A percentile compares a stretch with the other conserved stretches of the same genome.
These are phyloP conservation scores for Fraxinus greggii DNA, from an alignment of 305 asterid genomes.

Conservation along the genomic window DNA sequence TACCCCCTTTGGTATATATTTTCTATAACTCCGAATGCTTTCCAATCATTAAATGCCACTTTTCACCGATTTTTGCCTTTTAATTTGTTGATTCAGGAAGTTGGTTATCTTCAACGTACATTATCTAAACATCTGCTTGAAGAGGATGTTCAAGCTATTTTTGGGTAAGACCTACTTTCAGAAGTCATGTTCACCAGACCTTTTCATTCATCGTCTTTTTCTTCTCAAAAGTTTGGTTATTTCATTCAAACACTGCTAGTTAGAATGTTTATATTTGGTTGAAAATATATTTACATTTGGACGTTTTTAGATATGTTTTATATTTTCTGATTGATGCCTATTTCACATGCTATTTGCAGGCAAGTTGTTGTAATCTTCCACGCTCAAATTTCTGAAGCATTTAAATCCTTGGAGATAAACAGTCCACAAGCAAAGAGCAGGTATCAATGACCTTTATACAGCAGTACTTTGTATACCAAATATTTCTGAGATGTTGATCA, in stretches of 20 bases:
- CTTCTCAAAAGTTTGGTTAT: slow-evolving; percentile 3
- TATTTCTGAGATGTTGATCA: not conserved
- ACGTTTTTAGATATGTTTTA: not conserved
- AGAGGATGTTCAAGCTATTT: slow-evolving; percentile 80
- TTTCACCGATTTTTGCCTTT: slow-evolving; percentile 25
- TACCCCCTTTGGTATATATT: not conserved
- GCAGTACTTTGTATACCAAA: slow-evolving; percentile 8
- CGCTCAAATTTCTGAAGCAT: slow-evolving; percentile 82
- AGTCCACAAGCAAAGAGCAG: slow-evolving; percentile 73
- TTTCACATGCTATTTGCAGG: slow-evolving; percentile 51
- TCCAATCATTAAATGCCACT: not conserved
- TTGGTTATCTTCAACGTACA: slow-evolving; percentile 81
- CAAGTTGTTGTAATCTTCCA: slow-evolving; percentile 82
- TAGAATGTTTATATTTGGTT: not conserved
- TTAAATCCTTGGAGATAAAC: slow-evolving; percentile 59
- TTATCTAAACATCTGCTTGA: slow-evolving; percentile 78
- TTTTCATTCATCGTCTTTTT: slow-evolving; percentile 5
- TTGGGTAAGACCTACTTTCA: slow-evolving; percentile 55
- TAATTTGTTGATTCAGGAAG: slow-evolving; percentile 63
- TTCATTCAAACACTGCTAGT: not conserved
- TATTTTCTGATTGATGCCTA: slow-evolving; percentile 15
- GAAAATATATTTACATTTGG: not conserved
- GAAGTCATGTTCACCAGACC: not conserved
- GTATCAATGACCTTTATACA: slow-evolving; percentile 32
- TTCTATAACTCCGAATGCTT: not conserved